phyloP scores from a whole-genome alignment of 2,329 filamentous ascomycete genomes.

The Ceratocystis alfenasii region DNA sequence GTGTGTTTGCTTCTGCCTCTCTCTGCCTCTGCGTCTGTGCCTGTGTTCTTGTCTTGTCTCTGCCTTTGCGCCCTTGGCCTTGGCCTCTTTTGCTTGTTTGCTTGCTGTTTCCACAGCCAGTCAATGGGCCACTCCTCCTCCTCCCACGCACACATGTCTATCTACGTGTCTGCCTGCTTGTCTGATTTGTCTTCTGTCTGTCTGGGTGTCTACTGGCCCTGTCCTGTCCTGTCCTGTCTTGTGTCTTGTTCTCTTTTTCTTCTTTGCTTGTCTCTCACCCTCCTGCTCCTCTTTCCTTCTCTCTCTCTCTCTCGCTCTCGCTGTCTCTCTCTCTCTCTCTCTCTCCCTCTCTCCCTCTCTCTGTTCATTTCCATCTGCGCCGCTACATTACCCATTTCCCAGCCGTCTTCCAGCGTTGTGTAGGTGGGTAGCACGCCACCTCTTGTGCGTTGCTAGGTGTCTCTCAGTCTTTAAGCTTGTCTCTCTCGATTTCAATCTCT shows the following conservation, averaged over 20 bases:
- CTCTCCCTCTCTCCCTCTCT: background rate
- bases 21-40: background rate
- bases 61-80: background rate
- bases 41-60: background rate
- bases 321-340: background rate
- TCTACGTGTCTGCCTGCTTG: background rate
- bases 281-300: background rate
- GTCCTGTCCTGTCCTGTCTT: background rate
- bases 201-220: background rate
- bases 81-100: background rate
- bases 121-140: background rate
- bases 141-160: background rate
- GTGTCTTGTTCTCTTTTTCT: background rate
- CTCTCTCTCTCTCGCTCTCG: background rate
- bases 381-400: no score
- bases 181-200: background rate
- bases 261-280: background rate
- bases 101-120: background rate
- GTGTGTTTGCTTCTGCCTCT: background rate
- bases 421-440: background rate
- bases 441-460: background rate
- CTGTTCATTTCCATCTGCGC: background rate
- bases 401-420: background rate
- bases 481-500: background rate
- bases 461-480: conserved; percentile 2